Conservation (phyloP, 2,329 filamentous ascomycete genomes). For the Aspergillus luchuensis region DNA sequence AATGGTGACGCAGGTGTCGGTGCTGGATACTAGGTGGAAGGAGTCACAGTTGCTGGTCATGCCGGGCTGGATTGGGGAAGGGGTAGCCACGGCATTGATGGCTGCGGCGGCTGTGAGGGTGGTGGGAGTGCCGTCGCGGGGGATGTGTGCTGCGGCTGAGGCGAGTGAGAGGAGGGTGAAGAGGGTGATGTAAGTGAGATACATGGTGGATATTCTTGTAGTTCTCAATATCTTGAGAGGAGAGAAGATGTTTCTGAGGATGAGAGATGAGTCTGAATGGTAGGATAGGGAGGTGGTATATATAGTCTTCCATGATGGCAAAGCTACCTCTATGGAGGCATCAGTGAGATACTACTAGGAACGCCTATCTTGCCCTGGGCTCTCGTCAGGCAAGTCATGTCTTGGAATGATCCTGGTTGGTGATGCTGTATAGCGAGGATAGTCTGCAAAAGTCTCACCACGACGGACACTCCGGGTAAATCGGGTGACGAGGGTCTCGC, state of each 20-base stretch:
- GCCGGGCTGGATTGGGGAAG: constrained; percentile 5
- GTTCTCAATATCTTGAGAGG: neutral
- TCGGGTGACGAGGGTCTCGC: neutral
- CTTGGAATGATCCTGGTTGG: neutral
- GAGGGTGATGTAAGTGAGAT: neutral
- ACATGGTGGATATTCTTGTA: neutral
- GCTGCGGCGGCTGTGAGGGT: neutral
- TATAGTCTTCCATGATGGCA: neutral
- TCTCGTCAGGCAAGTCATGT: neutral
- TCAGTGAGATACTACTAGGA: neutral
- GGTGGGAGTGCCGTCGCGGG: neutral
- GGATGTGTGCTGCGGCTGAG: neutral
- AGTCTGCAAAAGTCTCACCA: neutral
- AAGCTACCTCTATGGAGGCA: neutral
- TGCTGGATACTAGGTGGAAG: neutral
- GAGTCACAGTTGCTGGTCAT: constrained; percentile 4
- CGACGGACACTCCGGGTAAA: neutral
- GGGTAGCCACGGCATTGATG: neutral
- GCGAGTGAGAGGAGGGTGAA: neutral
- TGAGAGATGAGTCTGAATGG: neutral
- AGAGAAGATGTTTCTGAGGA: neutral
- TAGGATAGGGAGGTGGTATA: neutral
- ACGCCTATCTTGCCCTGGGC: neutral
- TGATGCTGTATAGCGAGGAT: neutral
- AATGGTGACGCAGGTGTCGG: constrained; percentile 6